Evolutionary conservation across 441 rosid species (phyloP).

Genomic region (Gossypium lobatum): DNA sequence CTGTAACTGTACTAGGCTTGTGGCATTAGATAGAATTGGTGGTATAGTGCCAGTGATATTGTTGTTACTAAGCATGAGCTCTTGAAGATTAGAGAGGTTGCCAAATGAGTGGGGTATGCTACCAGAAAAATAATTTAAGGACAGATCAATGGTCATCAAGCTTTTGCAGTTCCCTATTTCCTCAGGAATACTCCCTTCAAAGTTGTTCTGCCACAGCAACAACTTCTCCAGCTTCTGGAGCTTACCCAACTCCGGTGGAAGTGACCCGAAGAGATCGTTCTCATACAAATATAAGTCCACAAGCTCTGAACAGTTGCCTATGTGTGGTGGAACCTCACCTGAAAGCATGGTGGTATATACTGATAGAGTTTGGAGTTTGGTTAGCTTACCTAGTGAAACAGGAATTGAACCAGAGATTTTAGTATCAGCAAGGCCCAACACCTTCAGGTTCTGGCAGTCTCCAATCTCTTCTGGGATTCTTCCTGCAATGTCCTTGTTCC

Average conservation of each 20-base stretch:
- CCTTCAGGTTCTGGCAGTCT: conserved; percentile 38
- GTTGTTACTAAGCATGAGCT: conserved; percentile 67
- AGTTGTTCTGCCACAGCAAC: conserved; percentile 58
- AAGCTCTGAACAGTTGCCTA: conserved; percentile 60
- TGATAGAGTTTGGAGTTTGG: conserved; percentile 47
- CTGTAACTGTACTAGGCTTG: conserved; percentile 50
- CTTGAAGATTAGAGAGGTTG: conserved; percentile 42
- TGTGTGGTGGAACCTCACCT: conserved; percentile 48
- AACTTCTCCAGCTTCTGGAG: conserved; percentile 53
- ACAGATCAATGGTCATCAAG: conserved; percentile 48
- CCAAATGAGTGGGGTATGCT: conserved; percentile 48
- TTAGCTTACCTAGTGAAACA: conserved; percentile 45
- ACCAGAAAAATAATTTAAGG: conserved; percentile 55
- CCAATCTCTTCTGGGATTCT: conserved; percentile 56
- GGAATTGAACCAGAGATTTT: conserved; percentile 50
- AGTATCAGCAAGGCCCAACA: conserved; percentile 60
- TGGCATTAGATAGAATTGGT: conserved; percentile 46
- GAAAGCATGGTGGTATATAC: conserved; percentile 57
- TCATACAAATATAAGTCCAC: conserved; percentile 54
- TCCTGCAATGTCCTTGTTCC: conserved; percentile 52
- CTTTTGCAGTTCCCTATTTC: conserved; percentile 59
- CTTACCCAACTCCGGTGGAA: conserved; percentile 48
- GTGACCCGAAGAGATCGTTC: conserved; percentile 53
- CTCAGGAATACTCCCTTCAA: conserved; percentile 47
- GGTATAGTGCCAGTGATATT: conserved; percentile 65